phyloP scores from a whole-genome alignment of 2,329 filamentous ascomycete species.

The Lachnellula suecica region DNA sequence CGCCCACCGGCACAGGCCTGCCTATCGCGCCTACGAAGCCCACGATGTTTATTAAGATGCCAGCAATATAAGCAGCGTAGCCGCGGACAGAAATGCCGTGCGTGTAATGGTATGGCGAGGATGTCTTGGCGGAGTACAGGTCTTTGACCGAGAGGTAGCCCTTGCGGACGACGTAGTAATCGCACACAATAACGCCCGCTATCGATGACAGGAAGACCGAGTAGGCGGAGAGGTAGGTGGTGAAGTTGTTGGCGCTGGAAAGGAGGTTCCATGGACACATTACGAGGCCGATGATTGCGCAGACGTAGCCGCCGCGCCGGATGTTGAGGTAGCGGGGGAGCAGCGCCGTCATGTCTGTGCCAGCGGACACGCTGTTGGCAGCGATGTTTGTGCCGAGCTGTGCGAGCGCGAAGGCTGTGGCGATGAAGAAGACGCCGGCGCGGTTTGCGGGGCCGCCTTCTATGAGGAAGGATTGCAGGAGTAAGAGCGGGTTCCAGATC shows the following conservation, averaged over 20 bases:
- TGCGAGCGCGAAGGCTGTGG: constrained; percentile 70
- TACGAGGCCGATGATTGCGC: constrained; percentile 73
- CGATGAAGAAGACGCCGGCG: constrained; percentile 75
- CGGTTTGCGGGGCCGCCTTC: constrained; percentile 68
- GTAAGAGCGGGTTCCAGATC: constrained; percentile 72
- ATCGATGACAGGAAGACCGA: constrained; percentile 93
- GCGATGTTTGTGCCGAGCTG: constrained; percentile 87
- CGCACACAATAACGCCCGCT: constrained; percentile 83
- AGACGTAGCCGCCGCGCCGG: constrained; percentile 83
- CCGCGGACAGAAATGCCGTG: constrained; percentile 79
- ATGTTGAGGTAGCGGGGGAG: constrained; percentile 81
- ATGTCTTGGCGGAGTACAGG: constrained; percentile 70
- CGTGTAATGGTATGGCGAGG: constrained; percentile 71
- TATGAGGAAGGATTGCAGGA: constrained; percentile 66
- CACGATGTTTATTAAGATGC: constrained; percentile 87
- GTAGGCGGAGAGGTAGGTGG: constrained; percentile 88
- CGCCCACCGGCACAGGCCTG: constrained; percentile 68
- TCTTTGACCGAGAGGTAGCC: constrained; percentile 79
- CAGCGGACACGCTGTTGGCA: constrained; percentile 78
- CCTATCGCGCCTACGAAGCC: constrained; percentile 86
- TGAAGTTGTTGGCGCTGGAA: constrained; percentile 75
- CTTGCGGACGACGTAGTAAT: constrained; percentile 84
- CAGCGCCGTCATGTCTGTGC: constrained; percentile 77
- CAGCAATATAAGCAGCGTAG: constrained; percentile 78
- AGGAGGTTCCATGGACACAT: constrained; percentile 89